Base-by-base conservation (phyloP, 148 eudicot species). In the Cornus kousa region DNA sequence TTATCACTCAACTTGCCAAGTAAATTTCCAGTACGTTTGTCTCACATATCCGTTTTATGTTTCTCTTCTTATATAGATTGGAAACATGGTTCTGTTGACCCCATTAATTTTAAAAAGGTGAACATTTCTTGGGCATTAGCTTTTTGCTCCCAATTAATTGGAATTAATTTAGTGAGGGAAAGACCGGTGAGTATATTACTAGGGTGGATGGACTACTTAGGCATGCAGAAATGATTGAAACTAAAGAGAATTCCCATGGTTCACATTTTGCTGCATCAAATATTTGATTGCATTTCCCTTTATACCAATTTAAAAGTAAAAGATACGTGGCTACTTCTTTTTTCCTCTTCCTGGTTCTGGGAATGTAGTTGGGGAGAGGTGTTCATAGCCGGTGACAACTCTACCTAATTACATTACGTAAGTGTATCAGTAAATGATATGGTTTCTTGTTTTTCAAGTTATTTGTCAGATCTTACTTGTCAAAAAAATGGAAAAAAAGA, bases 1-100 rank as follows among this genome's bases (percentile, higher is more conserved):
- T 77, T 87, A 74, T 88, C 91, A 14, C 92, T 96, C 80, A 92
- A 83, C 85, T 83, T 96, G 86, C 92, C 99, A 48, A 77, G 83
- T 75, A 96, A 89, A 90, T 93, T 93, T 82, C 99, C 95, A 75
- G 99, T 96, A 81, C 71, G 94, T 85, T 68, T 35, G 92, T 85
- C 74, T 35, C 73, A 66, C 48, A 23, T 71, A 69, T 76, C 66
- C 10, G 55, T 28, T 40, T 46, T 73, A 0, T 68, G 40, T 60
- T 12, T 69, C 72, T 74, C 57, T 72, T 73, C n/a, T 69, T 76
- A 20, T 67, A 68, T 31, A 35, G 24, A 17, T 5, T 65, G 70
- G n/a, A 23, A 14, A 24, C 12, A 39, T 10, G n/a, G 5, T 43
- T 74, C 62, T 32, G 33, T 46, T 31, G 35, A 67, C 31, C 28